Evolutionary conservation across 2,329 filamentous ascomycete genomes (phyloP).

Genomic region (Microcyclosporella mali): DNA sequence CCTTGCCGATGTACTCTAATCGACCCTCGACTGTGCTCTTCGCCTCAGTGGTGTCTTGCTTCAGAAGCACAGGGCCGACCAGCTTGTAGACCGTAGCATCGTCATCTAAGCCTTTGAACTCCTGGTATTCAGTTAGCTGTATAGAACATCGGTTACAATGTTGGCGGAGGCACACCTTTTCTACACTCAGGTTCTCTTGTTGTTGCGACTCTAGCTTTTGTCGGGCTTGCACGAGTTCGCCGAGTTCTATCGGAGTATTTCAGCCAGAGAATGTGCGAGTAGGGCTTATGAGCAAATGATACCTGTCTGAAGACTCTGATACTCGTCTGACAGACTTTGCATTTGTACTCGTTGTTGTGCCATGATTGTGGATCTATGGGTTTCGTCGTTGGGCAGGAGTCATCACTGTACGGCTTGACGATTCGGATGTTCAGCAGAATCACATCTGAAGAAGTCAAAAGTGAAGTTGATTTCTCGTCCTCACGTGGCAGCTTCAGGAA

Average conservation of each 20-base stretch:
- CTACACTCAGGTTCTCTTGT: constrained; percentile 84
- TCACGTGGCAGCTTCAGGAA: no score
- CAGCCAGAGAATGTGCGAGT: no score
- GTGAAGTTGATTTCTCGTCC: no score
- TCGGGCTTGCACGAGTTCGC: constrained; percentile 66
- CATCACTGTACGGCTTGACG: no score
- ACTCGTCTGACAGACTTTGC: constrained; percentile 80
- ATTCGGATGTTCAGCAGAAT: no score
- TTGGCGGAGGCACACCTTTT: constrained; percentile 52
- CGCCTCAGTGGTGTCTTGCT: constrained; percentile 89
- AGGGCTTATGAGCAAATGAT: no score
- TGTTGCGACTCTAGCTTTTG: constrained; percentile 92
- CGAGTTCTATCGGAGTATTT: constrained; percentile 59
- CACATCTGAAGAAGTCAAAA: no score
- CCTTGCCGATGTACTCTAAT: constrained; percentile 85
- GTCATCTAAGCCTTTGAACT: constrained; percentile 72
- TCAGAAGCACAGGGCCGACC: constrained; percentile 83
- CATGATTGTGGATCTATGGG: constrained; percentile 25
- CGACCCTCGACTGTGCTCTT: constrained; percentile 85
- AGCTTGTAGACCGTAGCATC: constrained; percentile 94
- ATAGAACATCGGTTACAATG: neutral
- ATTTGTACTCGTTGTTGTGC: constrained; percentile 59
- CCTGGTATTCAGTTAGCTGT: constrained; percentile 43
- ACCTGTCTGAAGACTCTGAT: constrained; percentile 81
- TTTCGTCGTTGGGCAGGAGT: neutral